Evolutionary conservation across 2,329 filamentous ascomycete genomes (phyloP).

Genomic region (Cladosporium sp.): DNA sequence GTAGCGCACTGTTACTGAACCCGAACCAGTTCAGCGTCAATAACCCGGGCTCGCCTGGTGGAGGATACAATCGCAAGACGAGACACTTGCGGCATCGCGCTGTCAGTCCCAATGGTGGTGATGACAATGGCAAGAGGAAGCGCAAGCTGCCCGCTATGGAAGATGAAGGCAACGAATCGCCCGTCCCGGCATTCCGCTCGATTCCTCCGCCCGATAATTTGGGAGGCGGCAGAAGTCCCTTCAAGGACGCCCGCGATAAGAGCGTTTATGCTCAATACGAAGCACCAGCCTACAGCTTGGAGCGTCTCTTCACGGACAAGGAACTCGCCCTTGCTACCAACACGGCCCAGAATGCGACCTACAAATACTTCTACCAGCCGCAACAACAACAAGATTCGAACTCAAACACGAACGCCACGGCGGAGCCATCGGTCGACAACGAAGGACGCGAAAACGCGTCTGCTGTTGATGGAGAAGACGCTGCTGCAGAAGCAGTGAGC

Average conservation of each 20-base stretch:
- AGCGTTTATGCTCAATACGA: slow-evolving; percentile 51
- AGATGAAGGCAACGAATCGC: slow-evolving; percentile 55
- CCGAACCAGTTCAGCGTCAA: slow-evolving; percentile 62
- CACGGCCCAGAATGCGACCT: slow-evolving; percentile 53
- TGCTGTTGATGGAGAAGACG: slow-evolving; percentile 23
- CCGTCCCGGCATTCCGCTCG: slow-evolving; percentile 43
- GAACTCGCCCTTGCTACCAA: slow-evolving; percentile 58
- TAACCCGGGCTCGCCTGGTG: slow-evolving; percentile 57
- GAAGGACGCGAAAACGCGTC: slow-evolving; percentile 21
- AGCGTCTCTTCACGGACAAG: slow-evolving; percentile 62
- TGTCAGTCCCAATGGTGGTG: slow-evolving; percentile 25
- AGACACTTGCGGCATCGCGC: slow-evolving; percentile 52
- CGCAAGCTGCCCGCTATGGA: slow-evolving; percentile 49
- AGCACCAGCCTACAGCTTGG: slow-evolving; percentile 54
- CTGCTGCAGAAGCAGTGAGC: slow-evolving; percentile 19
- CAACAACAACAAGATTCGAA: slow-evolving; percentile 20
- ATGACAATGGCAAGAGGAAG: slow-evolving; percentile 50
- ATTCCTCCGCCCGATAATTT: slow-evolving; percentile 35
- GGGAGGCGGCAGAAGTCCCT: slow-evolving; percentile 43
- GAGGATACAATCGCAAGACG: slow-evolving; percentile 57
- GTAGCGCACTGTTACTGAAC: slow-evolving; percentile 58
- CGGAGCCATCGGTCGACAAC: slow-evolving; percentile 20
- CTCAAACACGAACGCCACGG: slow-evolving; percentile 23
- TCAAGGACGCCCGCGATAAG: slow-evolving; percentile 48
- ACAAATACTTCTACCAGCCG: slow-evolving; percentile 51